Conservation (phyloP, 1,284 basidiomycete genomes). For the Cutaneotrichosporon daszewskae region DNA sequence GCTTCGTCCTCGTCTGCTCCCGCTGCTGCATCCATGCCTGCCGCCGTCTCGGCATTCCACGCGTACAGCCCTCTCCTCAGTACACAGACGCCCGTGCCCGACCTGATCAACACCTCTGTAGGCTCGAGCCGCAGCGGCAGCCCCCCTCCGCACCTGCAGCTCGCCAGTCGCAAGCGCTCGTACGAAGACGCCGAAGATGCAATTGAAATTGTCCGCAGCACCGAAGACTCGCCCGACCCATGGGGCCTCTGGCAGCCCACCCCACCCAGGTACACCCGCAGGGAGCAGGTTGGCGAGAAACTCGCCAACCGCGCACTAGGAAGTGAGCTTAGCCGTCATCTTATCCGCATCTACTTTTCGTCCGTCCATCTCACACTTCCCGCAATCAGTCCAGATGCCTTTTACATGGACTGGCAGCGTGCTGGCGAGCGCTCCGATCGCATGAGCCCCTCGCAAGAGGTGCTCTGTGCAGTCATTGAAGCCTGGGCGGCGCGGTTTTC, state of each 20-base stretch:
- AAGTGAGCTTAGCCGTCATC: conserved; percentile 26
- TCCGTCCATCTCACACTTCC: conserved; percentile 33
- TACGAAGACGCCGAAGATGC: conserved; percentile 7
- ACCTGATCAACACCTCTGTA: no score
- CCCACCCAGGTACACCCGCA: conserved; percentile 11
- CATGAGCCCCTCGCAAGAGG: conserved; percentile 31
- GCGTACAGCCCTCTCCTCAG: no score
- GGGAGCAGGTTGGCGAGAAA: conserved; percentile 23
- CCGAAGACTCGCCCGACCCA: conserved; percentile 7
- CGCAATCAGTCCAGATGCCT: conserved; percentile 33
- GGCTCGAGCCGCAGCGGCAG: no score
- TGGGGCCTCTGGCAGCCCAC: conserved; percentile 22
- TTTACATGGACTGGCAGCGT: conserved; percentile 33
- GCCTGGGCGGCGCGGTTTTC: conserved; percentile 41
- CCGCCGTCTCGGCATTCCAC: no score
- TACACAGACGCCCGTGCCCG: no score
- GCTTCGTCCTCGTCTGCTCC: no score
- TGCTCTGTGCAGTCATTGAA: conserved; percentile 35
- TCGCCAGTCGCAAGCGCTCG: conserved; percentile 8
- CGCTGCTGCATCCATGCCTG: no score
- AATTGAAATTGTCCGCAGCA: conserved; percentile 3
- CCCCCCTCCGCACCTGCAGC: neutral
- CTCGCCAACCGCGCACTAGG: conserved; percentile 34
- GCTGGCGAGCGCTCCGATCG: conserved; percentile 32
- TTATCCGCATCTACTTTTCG: conserved; percentile 32